Evolutionary conservation across 805 yeast genomes (phyloP).

Genomic region (Metschnikowia rubicola): DNA sequence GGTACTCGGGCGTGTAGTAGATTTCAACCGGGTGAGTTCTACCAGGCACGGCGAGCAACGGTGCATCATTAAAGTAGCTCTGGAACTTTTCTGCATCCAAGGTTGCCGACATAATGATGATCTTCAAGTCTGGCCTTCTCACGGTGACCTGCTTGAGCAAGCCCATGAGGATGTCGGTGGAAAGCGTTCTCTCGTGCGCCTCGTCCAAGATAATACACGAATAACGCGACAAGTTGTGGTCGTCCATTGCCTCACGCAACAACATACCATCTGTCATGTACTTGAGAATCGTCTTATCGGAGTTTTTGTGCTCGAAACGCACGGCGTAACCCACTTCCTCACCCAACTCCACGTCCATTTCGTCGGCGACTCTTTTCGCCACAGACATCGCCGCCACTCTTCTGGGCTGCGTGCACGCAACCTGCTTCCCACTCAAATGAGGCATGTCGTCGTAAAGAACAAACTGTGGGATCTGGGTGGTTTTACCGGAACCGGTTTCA

Average conservation of each 20-base stretch:
- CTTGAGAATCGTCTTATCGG: slow-evolving; percentile 75
- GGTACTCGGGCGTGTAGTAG: slow-evolving; percentile 94
- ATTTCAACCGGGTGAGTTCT: slow-evolving; percentile 97
- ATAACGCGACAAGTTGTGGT: slow-evolving; percentile 73
- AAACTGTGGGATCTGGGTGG: slow-evolving; percentile 97
- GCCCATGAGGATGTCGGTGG: slow-evolving; percentile 97
- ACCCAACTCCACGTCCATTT: slow-evolving; percentile 90
- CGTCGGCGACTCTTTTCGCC: slow-evolving; percentile 95
- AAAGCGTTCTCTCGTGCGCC: slow-evolving; percentile 96
- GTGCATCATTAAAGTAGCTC: slow-evolving; percentile 83
- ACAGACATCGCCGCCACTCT: slow-evolving; percentile 99
- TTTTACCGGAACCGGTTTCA: slow-evolving; percentile 98
- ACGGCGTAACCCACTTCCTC: slow-evolving; percentile 94
- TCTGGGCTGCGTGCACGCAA: slow-evolving; percentile 96
- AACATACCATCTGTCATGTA: slow-evolving; percentile 99
- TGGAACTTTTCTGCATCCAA: slow-evolving; percentile 96
- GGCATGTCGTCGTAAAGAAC: slow-evolving; percentile 91
- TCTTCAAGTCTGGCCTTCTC: slow-evolving; percentile 83
- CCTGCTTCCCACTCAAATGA: slow-evolving; percentile 74
- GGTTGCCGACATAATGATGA: slow-evolving; percentile 96
- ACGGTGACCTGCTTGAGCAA: slow-evolving; percentile 74
- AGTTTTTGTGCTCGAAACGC: slow-evolving; percentile 88
- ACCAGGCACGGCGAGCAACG: slow-evolving; percentile 94
- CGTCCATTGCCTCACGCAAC: slow-evolving; percentile 95
- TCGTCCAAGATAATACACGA: slow-evolving; percentile 93